A percentile compares a stretch with the other conserved stretches of the same genome.
phyloP scores from a whole-genome alignment of 805 yeast species.

The Tetrapisispora nanseiensis region DNA sequence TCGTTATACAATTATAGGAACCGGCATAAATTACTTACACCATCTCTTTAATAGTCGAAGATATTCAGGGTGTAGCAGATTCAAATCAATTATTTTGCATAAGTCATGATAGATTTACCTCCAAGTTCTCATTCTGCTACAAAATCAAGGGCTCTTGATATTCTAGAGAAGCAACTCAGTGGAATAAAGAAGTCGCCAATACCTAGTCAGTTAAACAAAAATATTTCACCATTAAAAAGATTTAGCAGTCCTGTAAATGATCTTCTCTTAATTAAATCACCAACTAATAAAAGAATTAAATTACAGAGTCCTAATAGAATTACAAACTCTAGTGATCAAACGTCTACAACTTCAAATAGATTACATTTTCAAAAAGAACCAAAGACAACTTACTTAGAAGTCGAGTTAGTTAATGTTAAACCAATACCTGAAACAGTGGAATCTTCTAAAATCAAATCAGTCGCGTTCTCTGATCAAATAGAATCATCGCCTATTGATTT shows the following conservation, averaged over 20 bases:
- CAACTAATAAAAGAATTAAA: conserved; percentile 19
- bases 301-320: neutral
- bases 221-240: conserved; percentile 3
- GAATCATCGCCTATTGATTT: conserved; percentile 19
- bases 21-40: too few relatives aligned
- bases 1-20: too few relatives aligned
- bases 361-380: neutral
- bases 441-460: conserved; percentile 12
- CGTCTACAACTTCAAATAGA: too few relatives aligned
- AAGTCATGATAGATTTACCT: neutral
- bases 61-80: neutral
- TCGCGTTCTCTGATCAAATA: conserved; percentile 25
- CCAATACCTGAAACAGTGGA: neutral
- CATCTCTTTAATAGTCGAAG: too few relatives aligned
- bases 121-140: neutral
- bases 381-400: neutral
- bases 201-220: neutral
- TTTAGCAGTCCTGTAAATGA: conserved; percentile 5
- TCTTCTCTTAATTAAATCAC: conserved; percentile 8
- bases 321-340: neutral
- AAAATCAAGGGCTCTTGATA: conserved; percentile 15
- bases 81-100: neutral
- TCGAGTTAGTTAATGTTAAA: neutral
- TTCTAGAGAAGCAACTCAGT: conserved; percentile 19
- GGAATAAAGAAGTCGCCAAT: conserved; percentile 6